Percentiles rank a stretch among this genome's conserved stretches.
Evolutionary conservation across 441 rosid genomes (phyloP).

Genomic region (Biscutella laevigata): DNA sequence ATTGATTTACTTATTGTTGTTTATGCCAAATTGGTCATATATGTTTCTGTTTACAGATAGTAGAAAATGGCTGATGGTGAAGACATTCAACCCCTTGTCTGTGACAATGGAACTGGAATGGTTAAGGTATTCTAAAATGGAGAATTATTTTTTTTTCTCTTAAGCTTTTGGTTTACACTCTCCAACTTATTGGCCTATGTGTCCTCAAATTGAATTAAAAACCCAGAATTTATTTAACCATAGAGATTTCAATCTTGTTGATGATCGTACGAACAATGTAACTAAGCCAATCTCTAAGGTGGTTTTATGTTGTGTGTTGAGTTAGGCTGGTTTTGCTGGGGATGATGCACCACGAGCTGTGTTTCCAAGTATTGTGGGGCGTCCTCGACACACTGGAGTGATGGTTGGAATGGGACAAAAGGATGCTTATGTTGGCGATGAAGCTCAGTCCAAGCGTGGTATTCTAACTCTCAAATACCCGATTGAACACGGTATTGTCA

Average conservation of each 20-base stretch:
- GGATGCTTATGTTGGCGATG: conserved; percentile 70
- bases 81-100: conserved; percentile 51
- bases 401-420: conserved; percentile 77
- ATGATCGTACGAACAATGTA: not conserved
- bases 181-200: not conserved
- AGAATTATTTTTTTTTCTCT: not conserved
- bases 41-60: conserved; percentile 16
- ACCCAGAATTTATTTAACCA: not conserved
- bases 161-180: not conserved
- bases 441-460: conserved; percentile 74
- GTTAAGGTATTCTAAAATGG: conserved; percentile 29
- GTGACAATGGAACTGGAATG: conserved; percentile 56
- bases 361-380: conserved; percentile 69
- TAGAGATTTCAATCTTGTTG: not conserved
- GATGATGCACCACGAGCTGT: conserved; percentile 79
- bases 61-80: conserved; percentile 39
- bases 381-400: conserved; percentile 70
- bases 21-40: not conserved
- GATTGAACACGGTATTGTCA: conserved; percentile 65
- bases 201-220: not conserved
- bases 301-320: not conserved
- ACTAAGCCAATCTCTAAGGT: not conserved
- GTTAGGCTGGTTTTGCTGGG: conserved; percentile 77
- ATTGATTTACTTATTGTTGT: not conserved
- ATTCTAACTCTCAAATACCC: conserved; percentile 60